Evolutionary conservation across 805 yeast genomes (phyloP).

Genomic region (Saturnispora kantuleensis): DNA sequence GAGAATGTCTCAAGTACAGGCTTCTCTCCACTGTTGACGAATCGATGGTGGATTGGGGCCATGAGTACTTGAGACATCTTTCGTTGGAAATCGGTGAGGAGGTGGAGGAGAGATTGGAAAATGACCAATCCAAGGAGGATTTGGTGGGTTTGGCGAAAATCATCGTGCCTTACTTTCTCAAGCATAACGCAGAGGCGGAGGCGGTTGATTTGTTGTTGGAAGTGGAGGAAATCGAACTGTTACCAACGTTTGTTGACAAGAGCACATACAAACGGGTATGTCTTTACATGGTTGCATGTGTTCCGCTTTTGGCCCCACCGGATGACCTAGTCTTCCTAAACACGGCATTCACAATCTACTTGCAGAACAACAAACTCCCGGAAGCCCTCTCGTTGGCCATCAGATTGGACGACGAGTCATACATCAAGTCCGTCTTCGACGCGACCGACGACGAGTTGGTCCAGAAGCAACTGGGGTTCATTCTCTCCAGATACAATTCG

Average conservation of each 20-base stretch:
- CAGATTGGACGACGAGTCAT: constrained; percentile 70
- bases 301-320: constrained; percentile 92
- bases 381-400: constrained; percentile 89
- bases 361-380: constrained; percentile 68
- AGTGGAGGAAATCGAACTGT: constrained; percentile 74
- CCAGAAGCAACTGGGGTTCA: constrained; percentile 86
- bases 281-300: constrained; percentile 89
- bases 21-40: constrained; percentile 36
- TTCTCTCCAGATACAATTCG: constrained; percentile 78
- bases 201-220: constrained; percentile 91
- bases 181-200: constrained; percentile 97
- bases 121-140: constrained; percentile 20
- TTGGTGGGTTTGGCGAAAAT: constrained; percentile 60
- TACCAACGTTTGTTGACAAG: constrained; percentile 77
- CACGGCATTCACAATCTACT: constrained; percentile 81
- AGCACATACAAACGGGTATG: constrained; percentile 83
- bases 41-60: constrained; percentile 88
- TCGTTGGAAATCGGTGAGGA: constrained; percentile 92
- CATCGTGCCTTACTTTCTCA: constrained; percentile 80
- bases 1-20: constrained; percentile 74
- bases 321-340: constrained; percentile 79
- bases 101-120: constrained; percentile 41
- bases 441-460: constrained; percentile 65
- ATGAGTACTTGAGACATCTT: constrained; percentile 92
- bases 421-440: constrained; percentile 71